These are phyloP conservation scores for Posidonia oceanica DNA, from an alignment of 116 monocot genomes.

Conservation along the genomic window DNA sequence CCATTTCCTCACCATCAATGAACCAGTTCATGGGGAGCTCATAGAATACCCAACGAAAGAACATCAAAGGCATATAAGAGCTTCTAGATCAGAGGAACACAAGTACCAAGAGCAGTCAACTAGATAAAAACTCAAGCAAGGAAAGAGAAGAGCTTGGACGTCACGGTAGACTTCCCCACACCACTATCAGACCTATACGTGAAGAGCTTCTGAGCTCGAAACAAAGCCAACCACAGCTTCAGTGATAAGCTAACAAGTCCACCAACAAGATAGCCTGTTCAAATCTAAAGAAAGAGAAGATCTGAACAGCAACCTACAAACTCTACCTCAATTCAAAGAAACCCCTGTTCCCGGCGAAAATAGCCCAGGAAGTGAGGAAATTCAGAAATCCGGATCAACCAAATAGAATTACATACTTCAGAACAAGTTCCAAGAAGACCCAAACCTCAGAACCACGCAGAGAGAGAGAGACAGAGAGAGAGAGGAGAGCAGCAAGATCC, in stretches of 20 bases:
- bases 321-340: background rate
- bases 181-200: background rate
- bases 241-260: background rate
- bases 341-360: background rate
- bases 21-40: conserved; percentile 64
- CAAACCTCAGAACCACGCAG: background rate
- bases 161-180: background rate
- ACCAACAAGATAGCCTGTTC: background rate
- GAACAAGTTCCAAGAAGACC: background rate
- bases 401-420: background rate
- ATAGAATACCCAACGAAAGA: conserved; percentile 33
- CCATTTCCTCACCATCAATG: conserved; percentile 59
- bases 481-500: conserved; percentile 4
- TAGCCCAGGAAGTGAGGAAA: too few species aligned
- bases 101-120: background rate
- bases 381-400: background rate
- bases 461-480: background rate
- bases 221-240: background rate
- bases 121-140: background rate
- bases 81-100: conserved; percentile 13
- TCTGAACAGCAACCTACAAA: background rate
- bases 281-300: background rate
- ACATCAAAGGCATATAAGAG: conserved; percentile 20
- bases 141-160: background rate
- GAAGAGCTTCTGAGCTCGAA: background rate